Base-by-base conservation (phyloP, 2,329 filamentous ascomycete species). In the Fusarium chaquense region DNA sequence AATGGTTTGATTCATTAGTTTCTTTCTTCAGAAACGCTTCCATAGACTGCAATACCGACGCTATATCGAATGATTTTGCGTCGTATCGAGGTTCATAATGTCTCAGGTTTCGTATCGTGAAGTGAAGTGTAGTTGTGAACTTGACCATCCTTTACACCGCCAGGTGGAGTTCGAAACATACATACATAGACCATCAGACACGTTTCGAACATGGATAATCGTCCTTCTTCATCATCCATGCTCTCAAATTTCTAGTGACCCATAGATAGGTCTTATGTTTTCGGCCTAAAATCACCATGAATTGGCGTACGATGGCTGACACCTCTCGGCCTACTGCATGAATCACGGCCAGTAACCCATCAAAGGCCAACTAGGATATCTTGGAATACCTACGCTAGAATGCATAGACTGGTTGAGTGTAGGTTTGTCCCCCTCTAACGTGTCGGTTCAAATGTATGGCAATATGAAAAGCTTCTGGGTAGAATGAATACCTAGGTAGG, bases 101-200 rank as follows among this genome's bases (percentile, higher is more conserved):
- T 66, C 38, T 55, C 30, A 32, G 35, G 16, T 9, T 16, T 41
- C 43, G 32, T 49, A 32, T 68, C 33, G 63, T 65, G 58, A 68
- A 32, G 63, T 65, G 58, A 68, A 32, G 35, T 55, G 46, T 36
- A 24, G 22, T 55, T 20, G 63, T 26, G 41, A 56, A 35, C 22
- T 40, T 28, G 33, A 38, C 22, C 10, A n/a, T 40, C 26, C 36
- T 47, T 49, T 51, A 68, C 54, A 65, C 67, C 58, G 58, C 59
- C 32, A 57, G 58, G 55, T 70, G 54, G 63, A 68, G 62, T 56
- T 53, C 13, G 16, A 41, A 38, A 51, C 33, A 35, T 35, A 35
- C 33, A 35, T 35, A 35, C 52, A 46, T 55, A 51, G 35, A 30
- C 51, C 47, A 20, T 24, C 36, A 41, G 51, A 50, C 33, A 36